Base-by-base conservation (phyloP, 257 asterid species). In the Knoxia roxburghii region DNA sequence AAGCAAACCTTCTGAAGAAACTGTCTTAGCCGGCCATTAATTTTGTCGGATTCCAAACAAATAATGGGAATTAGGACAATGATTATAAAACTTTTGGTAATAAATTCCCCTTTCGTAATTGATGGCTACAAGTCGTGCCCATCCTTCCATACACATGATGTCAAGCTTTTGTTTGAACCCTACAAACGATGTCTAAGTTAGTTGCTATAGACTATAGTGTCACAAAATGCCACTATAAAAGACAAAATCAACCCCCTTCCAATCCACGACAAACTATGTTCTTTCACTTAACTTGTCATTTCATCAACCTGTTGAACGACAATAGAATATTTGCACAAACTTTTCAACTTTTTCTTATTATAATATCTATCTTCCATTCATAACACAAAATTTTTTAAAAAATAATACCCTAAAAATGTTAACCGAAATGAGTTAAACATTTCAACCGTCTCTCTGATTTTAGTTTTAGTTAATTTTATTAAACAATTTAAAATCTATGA, bases 11-110 rank as follows among this genome's bases (percentile, higher is more conserved):
- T 85, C 83, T 78, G 78, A 67, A 75, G 73, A 68, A 64, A 83
- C 79, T 79, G 86, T 68, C 85, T 55, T 71, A 79, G 96, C 96
- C 93, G 93, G 89, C 90, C 87, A 23, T n/a, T 20, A 32, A 23
- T 61, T n/a, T 82, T 81, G 90, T 80, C 85, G 64, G 76, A 73
- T 76, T 82, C 71, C 79, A 71, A 45, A 48, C 41, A 51, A 27
- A 55, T 70, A 72, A 75, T 78, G 68, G 26, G 63, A 46, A 71
- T 65, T 73, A 67, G 70, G 80, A 75, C 89, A 75, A 78, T 15
- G 3, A 48, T 13, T 51, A 9, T 37, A 37, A 46, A 46, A 71
- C 70, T 63, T 62, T 45, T 61, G 61, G 58, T 68, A 11, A 11
- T 12, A 27, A 70, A 50, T 11, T 62, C 72, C 81, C 64, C 68